Evolutionary conservation across 768 basidiomycete genomes (phyloP), one percentile per base, ranked within the genome.

Genomic region (Collybia nuda): DNA sequence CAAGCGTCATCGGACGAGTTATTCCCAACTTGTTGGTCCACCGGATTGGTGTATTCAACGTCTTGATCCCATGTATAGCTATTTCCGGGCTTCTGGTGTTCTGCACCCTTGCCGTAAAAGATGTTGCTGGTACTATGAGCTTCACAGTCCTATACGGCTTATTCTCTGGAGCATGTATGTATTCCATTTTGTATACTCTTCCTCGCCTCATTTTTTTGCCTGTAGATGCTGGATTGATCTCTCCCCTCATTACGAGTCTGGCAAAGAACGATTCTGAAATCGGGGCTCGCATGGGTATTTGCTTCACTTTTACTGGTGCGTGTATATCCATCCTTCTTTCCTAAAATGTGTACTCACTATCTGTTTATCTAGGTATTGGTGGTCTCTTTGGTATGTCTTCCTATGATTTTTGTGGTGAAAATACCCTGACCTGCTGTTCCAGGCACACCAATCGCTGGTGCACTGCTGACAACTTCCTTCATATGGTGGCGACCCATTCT

Each of bases 361-460:
- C 14, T 11, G 32, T 8, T 9, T 5, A 32, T 32, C 22, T 19
- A 62, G 60, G 60, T 6, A 14, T 62, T 6, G 60, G 60, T 35
- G 56, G 60, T 9, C 58, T 62, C n/a, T 50, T 62, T 44, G 60
- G 60, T 59, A 39, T 18, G 54, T 19, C 12, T 18, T 22, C 19
- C 7, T 2, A 5, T 17, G 48, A n/a, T 18, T 43, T n/a, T 3
- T 6, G 15, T 19, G 39, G 15, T 15, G 6, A 22, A 0, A 19
- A 6, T 24, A 26, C 19, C 22, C 1, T 19, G 35, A 7, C 22
- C 17, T 38, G 17, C 15, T 11, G 5, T 28, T n/a, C 11, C 22
- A 76, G 74, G 69, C 12, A 73, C 73, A 1, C 81, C 81, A 0
- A 76, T 82, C 54, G 68, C 73, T 18, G 81, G 81, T 6, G 78